Base-by-base conservation (phyloP, 495 filamentous ascomycete genomes). In the Lindgomyces ingoldianus region DNA sequence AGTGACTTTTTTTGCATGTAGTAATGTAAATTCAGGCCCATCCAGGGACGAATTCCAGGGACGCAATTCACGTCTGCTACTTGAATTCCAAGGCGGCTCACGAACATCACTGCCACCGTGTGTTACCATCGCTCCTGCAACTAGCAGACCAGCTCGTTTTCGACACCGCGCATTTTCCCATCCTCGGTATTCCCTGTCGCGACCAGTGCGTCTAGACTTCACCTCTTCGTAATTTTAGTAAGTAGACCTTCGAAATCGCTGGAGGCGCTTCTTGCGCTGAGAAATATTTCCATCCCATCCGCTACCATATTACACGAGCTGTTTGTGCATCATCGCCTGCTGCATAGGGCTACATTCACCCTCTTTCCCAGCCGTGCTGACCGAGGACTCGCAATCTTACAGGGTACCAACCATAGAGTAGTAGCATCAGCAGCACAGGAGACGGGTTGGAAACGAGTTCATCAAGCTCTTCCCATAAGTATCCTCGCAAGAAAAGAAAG, bases 261-360 rank as follows among this genome's bases (percentile, higher is more conserved):
- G 30, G 27, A 61, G 6, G 46, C 57, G 57, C 57, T 52, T 44
- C 57, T 51, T 52, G 46, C 46, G 57, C 57, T 10, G 2, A 27
- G 47, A 48, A 41, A 61, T 25, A 29, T 33, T 25, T 12, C 16
- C 8, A 26, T 22, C 44, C 18, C 18, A n/a, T 22, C 27, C 22
- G 55, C 42, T 58, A 58, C 29, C 55, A 18, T 26, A 11, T 3
- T 22, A n/a, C 25, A n/a, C 30, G 29, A 36, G 39, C 26, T 30
- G 16, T 45, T 10, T 56, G 11, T 29, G 29, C 56, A 48, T 49
- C 56, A 59, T 59, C 26, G 18, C 11, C n/a, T 18, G 14, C 54
- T 57, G 54, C 54, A 45, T 46, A n/a, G 12, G 41, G 54, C 29
- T 19, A 16, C 27, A n/a, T 18, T 22, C 29, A 39, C 33, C 29